Base-by-base conservation (phyloP, 1,284 basidiomycete genomes). In the Pseudozyma sp. region DNA sequence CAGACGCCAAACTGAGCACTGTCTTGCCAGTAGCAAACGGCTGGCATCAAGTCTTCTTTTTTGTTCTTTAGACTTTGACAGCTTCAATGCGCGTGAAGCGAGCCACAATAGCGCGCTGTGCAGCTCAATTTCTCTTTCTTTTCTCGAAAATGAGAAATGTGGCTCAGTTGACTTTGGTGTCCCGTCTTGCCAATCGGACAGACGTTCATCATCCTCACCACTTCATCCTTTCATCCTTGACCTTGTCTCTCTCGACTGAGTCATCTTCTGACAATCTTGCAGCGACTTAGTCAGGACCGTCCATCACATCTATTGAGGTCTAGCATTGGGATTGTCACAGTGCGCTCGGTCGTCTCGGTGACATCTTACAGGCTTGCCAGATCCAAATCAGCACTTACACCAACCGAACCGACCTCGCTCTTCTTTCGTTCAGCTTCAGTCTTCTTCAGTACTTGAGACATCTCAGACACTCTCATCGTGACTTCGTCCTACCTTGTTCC, bases 51-150 rank as follows among this genome's bases (percentile, higher is more conserved):
- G 19, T 21, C 43, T 18, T 21, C 21, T 14, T 25, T 31, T 13
- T 35, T 36, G 19, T n/a, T 51, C 36, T 16, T 42, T 52, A 3
- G 1, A 18, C 31, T 42, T 42, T 52, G 51, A 52, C 51, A 52
- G 51, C 38, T 51, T 21, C 18, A 38, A 34, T 19, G 48, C 48
- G 11, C 16, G 34, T 31, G 36, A 16, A n/a, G 31, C 48, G 11
- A 42, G 40, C 25, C 6, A 31, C 25, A 31, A 6, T 31, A 42
- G 40, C 40, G 40, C 40, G 2, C n/a, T 42, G 12, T 42, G 12
- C 13, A 42, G 40, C 40, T 42, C 13, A 42, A 42, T 42, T 42
- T 8, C 40, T 42, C 13, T 42, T n/a, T 42, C 40, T n/a, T 42
- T n/a, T 42, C 40, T 8, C 7, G 7, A 13, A 42, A 42, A 3